Conservation (phyloP, 331 rosid genomes). For the Ulmus americana region DNA sequence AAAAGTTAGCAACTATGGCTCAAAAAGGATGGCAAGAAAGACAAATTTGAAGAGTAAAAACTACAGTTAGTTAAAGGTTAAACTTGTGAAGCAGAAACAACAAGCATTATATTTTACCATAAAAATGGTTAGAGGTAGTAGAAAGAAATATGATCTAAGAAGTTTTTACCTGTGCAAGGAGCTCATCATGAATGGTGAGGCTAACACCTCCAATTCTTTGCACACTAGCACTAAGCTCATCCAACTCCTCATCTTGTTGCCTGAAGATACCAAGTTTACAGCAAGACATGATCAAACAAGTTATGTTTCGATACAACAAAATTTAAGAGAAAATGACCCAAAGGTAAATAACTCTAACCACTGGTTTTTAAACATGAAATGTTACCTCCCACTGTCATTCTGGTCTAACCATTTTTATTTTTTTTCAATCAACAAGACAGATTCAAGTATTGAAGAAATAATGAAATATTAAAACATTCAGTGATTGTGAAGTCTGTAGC, state of each 20-base stretch:
- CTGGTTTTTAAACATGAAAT: too few species aligned
- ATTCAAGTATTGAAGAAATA: too few species aligned
- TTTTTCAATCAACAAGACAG: too few species aligned
- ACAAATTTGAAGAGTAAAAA: neutral
- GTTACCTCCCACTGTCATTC: too few species aligned
- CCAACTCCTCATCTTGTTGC: constrained; percentile 94
- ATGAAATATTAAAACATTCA: too few species aligned
- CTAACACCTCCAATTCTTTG: constrained; percentile 77
- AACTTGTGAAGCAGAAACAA: neutral
- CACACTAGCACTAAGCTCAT: constrained; percentile 83
- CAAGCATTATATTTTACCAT: neutral
- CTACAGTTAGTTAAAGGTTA: neutral
- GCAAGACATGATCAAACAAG: constrained; percentile 13
- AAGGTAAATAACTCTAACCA: neutral
- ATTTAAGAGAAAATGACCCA: neutral
- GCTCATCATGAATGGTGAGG: constrained; percentile 93
- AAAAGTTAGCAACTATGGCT: neutral
- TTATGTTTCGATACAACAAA: neutral
- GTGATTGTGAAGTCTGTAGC: too few species aligned
- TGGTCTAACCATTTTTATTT: too few species aligned
- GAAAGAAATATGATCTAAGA: neutral
- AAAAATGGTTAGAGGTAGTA: neutral
- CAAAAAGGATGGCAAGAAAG: neutral
- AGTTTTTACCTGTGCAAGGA: constrained; percentile 64
- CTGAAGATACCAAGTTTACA: constrained; percentile 34